phyloP scores from a whole-genome alignment of 257 asterid species.

The Plantago elongata region DNA sequence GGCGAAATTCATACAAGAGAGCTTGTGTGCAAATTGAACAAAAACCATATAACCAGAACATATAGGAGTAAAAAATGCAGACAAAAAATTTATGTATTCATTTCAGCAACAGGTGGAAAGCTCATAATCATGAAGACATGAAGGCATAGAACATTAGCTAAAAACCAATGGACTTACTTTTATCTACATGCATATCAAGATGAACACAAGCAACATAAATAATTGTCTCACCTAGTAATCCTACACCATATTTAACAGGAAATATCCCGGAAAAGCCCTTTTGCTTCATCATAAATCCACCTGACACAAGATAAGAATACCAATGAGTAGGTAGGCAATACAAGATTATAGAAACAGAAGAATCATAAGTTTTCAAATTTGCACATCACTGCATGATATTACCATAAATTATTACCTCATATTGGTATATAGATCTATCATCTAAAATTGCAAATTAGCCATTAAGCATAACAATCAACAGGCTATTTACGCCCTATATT shows the following conservation, averaged over 20 bases:
- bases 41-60: background rate
- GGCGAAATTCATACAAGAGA: background rate
- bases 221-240: no score
- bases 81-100: background rate
- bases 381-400: no score
- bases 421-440: no score
- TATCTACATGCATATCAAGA: background rate
- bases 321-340: background rate
- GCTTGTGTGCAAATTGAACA: background rate
- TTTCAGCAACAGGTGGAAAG: no score
- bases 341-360: background rate
- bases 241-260: constrained; percentile 42
- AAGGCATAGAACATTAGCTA: no score
- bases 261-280: constrained; percentile 79
- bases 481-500: constrained; percentile 8
- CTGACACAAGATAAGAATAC: constrained; percentile 36
- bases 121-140: no score
- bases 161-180: background rate
- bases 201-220: no score
- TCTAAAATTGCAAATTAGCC: no score
- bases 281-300: constrained; percentile 92
- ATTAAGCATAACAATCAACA: background rate
- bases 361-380: no score
- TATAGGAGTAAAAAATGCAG: background rate
- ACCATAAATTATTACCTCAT: no score